These are phyloP conservation scores for Pythium phragmitis DNA, from an alignment of 352 stramenopile genomes.

Conservation along the genomic window DNA sequence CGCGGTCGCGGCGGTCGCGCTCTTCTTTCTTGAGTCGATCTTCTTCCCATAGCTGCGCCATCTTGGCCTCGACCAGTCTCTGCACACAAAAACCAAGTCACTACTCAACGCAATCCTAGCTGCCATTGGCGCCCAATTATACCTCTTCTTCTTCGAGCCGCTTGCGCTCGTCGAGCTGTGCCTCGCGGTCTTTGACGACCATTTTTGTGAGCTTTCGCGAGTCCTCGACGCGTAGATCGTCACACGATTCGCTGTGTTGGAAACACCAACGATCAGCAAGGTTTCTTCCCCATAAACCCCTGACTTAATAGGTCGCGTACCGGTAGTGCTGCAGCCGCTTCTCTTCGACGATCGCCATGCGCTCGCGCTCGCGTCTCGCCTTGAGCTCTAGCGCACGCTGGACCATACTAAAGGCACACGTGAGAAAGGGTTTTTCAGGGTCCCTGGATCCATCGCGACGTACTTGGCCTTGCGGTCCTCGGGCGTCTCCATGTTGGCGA, in stretches of 20 bases:
- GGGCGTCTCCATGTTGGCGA: slow-evolving; percentile 71
- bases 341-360: slow-evolving; percentile 62
- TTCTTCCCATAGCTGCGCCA: slow-evolving; percentile 72
- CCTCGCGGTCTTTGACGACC: slow-evolving; percentile 57
- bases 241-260: slow-evolving; percentile 54
- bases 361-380: slow-evolving; percentile 55
- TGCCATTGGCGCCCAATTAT: not conserved
- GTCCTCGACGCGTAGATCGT: slow-evolving; percentile 60
- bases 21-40: slow-evolving; percentile 78
- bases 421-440: too few species aligned
- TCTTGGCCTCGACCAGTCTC: slow-evolving; percentile 44
- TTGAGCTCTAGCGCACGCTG: slow-evolving; percentile 72
- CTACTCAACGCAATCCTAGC: not conserved
- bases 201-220: slow-evolving; percentile 61
- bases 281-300: too few species aligned
- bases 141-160: slow-evolving; percentile 50
- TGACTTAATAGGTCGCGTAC: slow-evolving; percentile 22
- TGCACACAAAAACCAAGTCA: slow-evolving; percentile 15
- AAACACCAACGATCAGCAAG: not conserved
- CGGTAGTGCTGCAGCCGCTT: slow-evolving; percentile 78
- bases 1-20: slow-evolving; percentile 52
- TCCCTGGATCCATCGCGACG: not conserved
- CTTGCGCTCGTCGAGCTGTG: slow-evolving; percentile 59
- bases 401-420: slow-evolving; percentile 47
- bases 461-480: slow-evolving; percentile 82